Percentiles rank a stretch among this genome's conserved stretches.
phyloP scores from a whole-genome alignment of 2,329 filamentous ascomycete genomes.

The Trichoderma afroharzianum region DNA sequence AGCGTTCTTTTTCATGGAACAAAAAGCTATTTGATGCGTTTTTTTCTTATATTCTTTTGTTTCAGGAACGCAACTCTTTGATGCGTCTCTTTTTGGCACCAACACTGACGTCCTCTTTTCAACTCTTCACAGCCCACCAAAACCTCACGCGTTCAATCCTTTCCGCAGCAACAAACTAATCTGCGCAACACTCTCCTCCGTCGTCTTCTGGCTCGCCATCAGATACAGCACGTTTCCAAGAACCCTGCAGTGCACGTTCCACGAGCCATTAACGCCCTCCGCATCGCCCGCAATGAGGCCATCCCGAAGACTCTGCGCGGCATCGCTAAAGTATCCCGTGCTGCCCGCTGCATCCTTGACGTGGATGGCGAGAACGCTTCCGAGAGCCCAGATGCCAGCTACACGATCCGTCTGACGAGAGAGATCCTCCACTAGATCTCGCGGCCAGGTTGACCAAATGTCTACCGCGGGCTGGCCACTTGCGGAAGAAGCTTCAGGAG shows the following conservation, averaged over 20 bases:
- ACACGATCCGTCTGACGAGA: constrained; percentile 54
- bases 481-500: background rate
- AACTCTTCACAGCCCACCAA: background rate
- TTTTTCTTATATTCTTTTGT: background rate
- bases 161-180: constrained; percentile 23
- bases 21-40: background rate
- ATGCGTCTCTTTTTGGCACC: background rate
- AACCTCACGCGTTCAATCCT: background rate
- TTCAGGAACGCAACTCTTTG: background rate
- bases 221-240: constrained; percentile 57
- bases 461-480: background rate
- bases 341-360: constrained; percentile 40
- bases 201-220: constrained; percentile 51
- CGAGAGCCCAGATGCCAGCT: constrained; percentile 67
- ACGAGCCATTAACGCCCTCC: constrained; percentile 29
- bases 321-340: constrained; percentile 46
- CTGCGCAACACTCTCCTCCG: constrained; percentile 26
- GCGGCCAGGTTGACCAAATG: constrained; percentile 70
- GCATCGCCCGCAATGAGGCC: constrained; percentile 27
- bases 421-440: constrained; percentile 53
- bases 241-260: constrained; percentile 53
- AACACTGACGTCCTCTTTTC: background rate
- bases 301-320: constrained; percentile 42
- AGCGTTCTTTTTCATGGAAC: background rate
- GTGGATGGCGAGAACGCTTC: constrained; percentile 68